These are phyloP conservation scores for Hemileccinum rubropunctum DNA, from an alignment of 768 basidiomycete genomes.

Conservation along the genomic window DNA sequence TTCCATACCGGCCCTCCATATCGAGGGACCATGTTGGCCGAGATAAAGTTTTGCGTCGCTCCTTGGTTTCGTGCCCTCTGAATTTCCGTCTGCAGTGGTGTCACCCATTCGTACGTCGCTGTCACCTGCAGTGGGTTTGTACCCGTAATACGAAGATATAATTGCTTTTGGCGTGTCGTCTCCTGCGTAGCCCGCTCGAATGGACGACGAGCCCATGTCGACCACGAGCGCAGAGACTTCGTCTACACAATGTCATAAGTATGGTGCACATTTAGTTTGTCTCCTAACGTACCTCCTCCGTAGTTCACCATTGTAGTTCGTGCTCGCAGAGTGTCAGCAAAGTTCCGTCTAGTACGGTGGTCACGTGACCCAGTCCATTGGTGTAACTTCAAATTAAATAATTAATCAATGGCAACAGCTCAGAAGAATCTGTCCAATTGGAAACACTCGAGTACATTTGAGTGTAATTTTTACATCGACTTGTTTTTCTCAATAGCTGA, in stretches of 20 bases:
- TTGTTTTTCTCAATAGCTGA: too few relatives aligned
- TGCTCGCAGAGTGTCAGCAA: background rate
- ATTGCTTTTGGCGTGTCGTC: constrained; percentile 94
- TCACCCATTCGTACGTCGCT: constrained; percentile 40
- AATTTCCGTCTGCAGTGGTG: constrained; percentile 33
- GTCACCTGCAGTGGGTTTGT: constrained; percentile 41
- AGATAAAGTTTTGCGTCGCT: constrained; percentile 64
- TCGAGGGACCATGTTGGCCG: constrained; percentile 83
- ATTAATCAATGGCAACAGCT: too few relatives aligned
- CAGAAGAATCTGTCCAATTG: too few relatives aligned
- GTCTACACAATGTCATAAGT: constrained; percentile 46
- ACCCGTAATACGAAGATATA: constrained; percentile 88
- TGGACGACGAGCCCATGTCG: constrained; percentile 87
- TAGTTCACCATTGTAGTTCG: constrained; percentile 69
- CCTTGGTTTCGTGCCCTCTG: constrained; percentile 34
- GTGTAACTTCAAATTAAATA: too few relatives aligned
- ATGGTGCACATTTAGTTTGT: background rate
- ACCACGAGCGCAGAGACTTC: constrained; percentile 97
- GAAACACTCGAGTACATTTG: too few relatives aligned
- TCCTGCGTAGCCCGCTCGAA: constrained; percentile 95
- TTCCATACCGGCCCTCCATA: constrained; percentile 92
- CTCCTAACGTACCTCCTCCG: constrained; percentile 65
- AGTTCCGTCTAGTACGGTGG: background rate
- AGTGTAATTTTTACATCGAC: too few relatives aligned
- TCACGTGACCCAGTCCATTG: too few relatives aligned